Conservation (phyloP, 495 filamentous ascomycete species). For the Penicillium robsamsonii region DNA sequence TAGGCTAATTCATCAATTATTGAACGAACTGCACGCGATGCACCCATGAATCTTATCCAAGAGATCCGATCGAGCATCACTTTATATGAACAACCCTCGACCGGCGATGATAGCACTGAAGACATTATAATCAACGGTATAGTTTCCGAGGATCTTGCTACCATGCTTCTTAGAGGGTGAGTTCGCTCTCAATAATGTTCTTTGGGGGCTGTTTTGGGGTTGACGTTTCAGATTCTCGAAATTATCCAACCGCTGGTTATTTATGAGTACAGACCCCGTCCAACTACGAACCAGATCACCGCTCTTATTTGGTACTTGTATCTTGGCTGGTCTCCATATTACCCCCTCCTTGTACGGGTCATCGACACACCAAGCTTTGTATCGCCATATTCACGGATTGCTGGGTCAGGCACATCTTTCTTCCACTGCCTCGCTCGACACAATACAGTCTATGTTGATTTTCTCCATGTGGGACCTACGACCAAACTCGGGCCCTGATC, state of each 20-base stretch:
- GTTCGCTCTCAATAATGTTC: background rate
- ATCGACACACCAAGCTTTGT: background rate
- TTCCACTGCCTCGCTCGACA: background rate
- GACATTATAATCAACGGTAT: too few species aligned
- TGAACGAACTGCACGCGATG: too few species aligned
- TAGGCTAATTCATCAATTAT: background rate
- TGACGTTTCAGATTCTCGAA: conserved; percentile 16
- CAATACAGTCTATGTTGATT: background rate
- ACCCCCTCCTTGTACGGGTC: background rate
- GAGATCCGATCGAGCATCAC: too few species aligned
- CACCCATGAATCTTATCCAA: too few species aligned
- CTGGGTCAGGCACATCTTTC: background rate
- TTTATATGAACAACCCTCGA: too few species aligned
- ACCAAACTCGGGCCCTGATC: background rate
- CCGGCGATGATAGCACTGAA: too few species aligned
- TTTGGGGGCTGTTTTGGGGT: background rate
- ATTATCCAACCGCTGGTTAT: conserved; percentile 23
- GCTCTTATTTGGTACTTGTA: background rate
- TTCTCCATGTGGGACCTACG: background rate
- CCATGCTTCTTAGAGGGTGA: background rate
- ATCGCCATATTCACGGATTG: background rate
- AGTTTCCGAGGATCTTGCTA: too few species aligned
- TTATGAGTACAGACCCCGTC: conserved; percentile 15
- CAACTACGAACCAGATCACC: conserved; percentile 14
- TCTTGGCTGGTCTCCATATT: background rate